These are phyloP conservation scores for Colletotrichum sp. DNA, from an alignment of 2,329 filamentous ascomycete species.

Conservation along the genomic window DNA sequence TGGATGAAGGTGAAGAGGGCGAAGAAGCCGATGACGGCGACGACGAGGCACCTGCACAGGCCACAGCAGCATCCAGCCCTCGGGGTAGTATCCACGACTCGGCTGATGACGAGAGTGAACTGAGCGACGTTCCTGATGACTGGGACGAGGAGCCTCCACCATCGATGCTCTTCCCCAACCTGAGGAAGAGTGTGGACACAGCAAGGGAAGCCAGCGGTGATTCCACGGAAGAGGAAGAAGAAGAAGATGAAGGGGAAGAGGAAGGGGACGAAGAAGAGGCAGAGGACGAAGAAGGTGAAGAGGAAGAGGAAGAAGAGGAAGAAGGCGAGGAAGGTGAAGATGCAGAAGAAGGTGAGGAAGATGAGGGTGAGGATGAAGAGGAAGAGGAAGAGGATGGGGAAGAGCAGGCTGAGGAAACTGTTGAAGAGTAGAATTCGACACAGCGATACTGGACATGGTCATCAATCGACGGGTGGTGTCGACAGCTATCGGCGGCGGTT, in stretches of 20 bases:
- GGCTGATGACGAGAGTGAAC: conserved; percentile 71
- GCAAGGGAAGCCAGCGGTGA: background rate
- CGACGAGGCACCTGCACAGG: conserved; percentile 30
- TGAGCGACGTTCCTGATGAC: conserved; percentile 66
- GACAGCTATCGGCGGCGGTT: background rate
- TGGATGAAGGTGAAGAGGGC: conserved; percentile 26
- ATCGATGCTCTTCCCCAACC: conserved; percentile 53
- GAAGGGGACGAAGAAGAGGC: conserved; percentile 19
- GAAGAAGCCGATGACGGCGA: conserved; percentile 24
- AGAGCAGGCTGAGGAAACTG: background rate
- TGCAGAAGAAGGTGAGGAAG: conserved; percentile 18
- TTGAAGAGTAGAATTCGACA: background rate
- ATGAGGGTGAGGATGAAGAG: no score
- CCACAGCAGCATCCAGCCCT: conserved; percentile 48
- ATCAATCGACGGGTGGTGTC: background rate
- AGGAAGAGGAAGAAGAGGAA: conserved; percentile 4
- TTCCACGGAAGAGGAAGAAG: conserved; percentile 27
- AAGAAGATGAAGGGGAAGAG: conserved; percentile 24
- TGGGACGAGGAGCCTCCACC: conserved; percentile 62
- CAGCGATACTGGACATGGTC: background rate
- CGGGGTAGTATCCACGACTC: conserved; percentile 67
- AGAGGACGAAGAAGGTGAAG: conserved; percentile 8
- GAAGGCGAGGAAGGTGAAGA: background rate
- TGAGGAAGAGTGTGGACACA: conserved; percentile 42
- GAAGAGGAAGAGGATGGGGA: no score